Evolutionary conservation across 768 basidiomycete species (phyloP), one percentile per base, ranked within the genome.

Genomic region (Mycena alexandri): DNA sequence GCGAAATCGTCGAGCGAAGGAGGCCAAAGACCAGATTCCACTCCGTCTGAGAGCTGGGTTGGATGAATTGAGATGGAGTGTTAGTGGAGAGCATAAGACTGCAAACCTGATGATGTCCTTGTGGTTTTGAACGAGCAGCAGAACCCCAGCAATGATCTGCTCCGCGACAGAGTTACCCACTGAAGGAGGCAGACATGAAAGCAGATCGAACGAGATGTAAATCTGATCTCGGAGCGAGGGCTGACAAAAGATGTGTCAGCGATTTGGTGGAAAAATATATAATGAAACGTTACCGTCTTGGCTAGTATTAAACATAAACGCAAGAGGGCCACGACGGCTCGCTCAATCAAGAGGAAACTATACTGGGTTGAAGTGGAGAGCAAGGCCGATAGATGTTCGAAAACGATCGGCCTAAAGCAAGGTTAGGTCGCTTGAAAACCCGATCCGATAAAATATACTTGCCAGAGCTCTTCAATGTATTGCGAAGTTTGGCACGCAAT

Each of bases 1-100:
- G 93, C 14, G 90, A 84, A 46, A 96, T 87, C 0, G 95, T 96
- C 1, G 91, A 91, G 53, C 94, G 89, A 69, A 99, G 86, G 33
- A 98, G 83, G 1, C 94, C 93, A 73, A 96, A 94, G 22, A 96
- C 87, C 44, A 99, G 82, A 68, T 94, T 95, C 97, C 97, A 99
- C 76, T 99, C 97, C 0, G 97, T 98, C 71, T 93, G 91, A 1
- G 95, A 96, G 61, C 91, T 95, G 61, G 0, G 61, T 69, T 25
- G 21, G 17, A 53, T 38, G 38, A 65, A 33, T 38, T 56, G 50
- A 29, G 44, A 33, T 29, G 63, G 10, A 10, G 34, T 57, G 62
- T 22, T 25, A 52, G 44, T 59, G 22, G 36, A 19, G 55, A 42
- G 48, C 50, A 52, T 22, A n/a, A 21, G 24, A 63, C 10, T 38